Base-by-base conservation (phyloP, 2,329 filamentous ascomycete species). In the Beauveria varroae region DNA sequence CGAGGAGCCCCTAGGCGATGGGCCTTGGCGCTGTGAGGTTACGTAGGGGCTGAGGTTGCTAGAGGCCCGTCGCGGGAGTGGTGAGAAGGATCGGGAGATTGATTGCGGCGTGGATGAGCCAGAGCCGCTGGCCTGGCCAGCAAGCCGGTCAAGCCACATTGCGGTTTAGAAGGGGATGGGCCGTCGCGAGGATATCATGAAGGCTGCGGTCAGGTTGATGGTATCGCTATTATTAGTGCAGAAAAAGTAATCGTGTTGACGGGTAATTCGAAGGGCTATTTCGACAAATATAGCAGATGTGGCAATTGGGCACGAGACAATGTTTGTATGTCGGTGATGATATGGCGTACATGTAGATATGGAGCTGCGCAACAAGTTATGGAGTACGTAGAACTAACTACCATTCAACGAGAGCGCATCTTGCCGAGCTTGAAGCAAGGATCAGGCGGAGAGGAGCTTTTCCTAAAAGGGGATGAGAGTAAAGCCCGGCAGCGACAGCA, bases 61-160 rank as follows among this genome's bases (percentile, higher is more conserved):
- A 14, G 87, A 85, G 56, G 88, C 84, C 71, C 88, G 82, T 65
- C 84, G 83, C 46, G 85, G 82, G 30, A 86, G 81, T 53, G 90
- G 89, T 65, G 91, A 92, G 70, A 86, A 89, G 55, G 87, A 79
- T 71, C 91, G 86, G 72, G 82, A 86, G 63, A 81, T 80, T 63
- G 86, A 77, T 70, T 85, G 79, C 63, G 86, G 83, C 62, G 85
- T 85, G 65, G 83, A 81, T 61, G 84, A 79, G 65, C 75, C 77
- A 64, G 75, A 85, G 78, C 72, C 84, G 65, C 66, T 86, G 62
- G 86, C 83, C 74, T 89, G 87, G 68, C 83, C 86, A 65, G 89
- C 87, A 66, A 96, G 86, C 73, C 92, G 88, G 78, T 96, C 92
- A 71, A 96, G 86, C 92, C 92, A 96, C 91, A 96, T 96, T 68